Conservation (phyloP, 176 grass and related monocot species). For the Triticum monococcum region DNA sequence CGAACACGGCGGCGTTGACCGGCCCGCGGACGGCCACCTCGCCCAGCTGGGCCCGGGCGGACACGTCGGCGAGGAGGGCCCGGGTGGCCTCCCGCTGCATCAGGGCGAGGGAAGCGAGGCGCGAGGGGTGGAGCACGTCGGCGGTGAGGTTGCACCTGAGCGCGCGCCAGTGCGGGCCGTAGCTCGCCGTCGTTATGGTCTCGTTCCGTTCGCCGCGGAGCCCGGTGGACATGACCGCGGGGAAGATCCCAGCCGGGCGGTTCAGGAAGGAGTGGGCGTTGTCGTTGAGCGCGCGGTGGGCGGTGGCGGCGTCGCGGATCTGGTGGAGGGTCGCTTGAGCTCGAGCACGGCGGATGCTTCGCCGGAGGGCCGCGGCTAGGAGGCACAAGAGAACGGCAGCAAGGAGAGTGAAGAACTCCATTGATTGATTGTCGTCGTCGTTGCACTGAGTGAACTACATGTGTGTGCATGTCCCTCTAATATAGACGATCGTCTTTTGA, state of each 20-base stretch:
- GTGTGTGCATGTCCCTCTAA: too few species aligned
- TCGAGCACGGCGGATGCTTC: too few species aligned
- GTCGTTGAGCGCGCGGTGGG: not conserved
- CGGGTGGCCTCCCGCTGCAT: not conserved
- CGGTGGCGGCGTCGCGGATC: not conserved
- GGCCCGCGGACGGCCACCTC: not conserved
- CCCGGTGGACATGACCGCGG: too few species aligned
- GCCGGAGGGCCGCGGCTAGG: too few species aligned
- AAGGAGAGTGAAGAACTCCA: too few species aligned
- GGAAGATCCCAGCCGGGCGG: not conserved
- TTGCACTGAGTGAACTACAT: too few species aligned
- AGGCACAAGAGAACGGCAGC: too few species aligned
- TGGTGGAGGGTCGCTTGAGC: not conserved
- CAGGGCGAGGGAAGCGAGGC: not conserved
- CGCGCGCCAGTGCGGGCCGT: not conserved
- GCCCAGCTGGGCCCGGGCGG: too few species aligned
- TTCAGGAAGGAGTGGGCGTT: not conserved
- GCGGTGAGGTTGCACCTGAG: not conserved
- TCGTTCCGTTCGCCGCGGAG: not conserved
- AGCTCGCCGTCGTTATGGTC: not conserved
- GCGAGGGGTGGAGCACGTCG: not conserved
- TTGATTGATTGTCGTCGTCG: too few species aligned
- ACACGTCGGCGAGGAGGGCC: not conserved
- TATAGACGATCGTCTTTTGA: too few species aligned
- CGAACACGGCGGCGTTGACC: not conserved